Evolutionary conservation across 2,329 filamentous ascomycete species (phyloP), one percentile per base, ranked within the genome.

Genomic region (Diaporthe sp.): DNA sequence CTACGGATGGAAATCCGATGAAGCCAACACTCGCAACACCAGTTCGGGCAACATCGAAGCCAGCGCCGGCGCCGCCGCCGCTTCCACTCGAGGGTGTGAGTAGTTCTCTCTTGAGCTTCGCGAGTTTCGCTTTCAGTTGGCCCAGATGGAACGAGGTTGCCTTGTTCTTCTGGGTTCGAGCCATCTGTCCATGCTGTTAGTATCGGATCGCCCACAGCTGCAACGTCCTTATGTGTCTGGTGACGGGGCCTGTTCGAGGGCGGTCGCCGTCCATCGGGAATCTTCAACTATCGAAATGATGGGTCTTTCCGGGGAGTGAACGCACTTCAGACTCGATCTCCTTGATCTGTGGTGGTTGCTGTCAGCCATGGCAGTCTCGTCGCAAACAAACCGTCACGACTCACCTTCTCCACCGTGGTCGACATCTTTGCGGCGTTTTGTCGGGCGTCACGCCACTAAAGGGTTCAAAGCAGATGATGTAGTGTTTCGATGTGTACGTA

Each of bases 11-110:
- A 82, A 99, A 99, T 44, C 97, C 97, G 82, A 98, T 98, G 86
- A 98, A 98, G 58, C 96, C 96, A 81, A 99, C 92, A 88, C 95
- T 98, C 79, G 97, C 97, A 78, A 98, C 97, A 89, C 97, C 97
- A 70, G 97, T 99, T 85, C 97, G 93, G 77, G 97, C 97, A 78
- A 99, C 97, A 88, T 99, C 97, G 89, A 99, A 99, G 75, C 97
- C 97, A 77, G 94, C 88, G 83, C 94, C 95, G 78, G 92, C 95
- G 74, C 94, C 96, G 74, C 96, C 96, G 74, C 96, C 95, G 74
- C 96, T 95, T 68, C 96, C 94, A 68, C 94, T 89, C 28, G 90
- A 89, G 10, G 97, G 97, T 57, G 95, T 98, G 79, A 99, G 90
- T 68, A 99, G 92, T 86, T 99, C 97, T 83, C 95, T 92, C 90